Evolutionary conservation across 441 rosid species (phyloP).

Genomic region (Jatropha podagrica): DNA sequence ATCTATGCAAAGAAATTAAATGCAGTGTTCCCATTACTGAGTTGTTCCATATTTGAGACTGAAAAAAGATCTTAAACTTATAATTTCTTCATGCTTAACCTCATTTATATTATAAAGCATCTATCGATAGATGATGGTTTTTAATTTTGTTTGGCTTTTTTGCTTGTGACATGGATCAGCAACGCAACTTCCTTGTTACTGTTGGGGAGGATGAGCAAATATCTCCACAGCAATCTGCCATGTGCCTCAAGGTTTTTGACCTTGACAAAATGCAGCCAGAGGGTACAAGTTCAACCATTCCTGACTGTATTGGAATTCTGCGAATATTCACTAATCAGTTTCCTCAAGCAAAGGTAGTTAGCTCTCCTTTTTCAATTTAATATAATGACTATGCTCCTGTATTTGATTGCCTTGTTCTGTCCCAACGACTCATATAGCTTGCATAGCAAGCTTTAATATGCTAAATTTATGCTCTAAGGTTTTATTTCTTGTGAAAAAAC

Average conservation of each 20-base stretch:
- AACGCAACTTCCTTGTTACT: slow-evolving; percentile 87
- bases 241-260: slow-evolving; percentile 91
- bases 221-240: slow-evolving; percentile 71
- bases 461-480: neutral
- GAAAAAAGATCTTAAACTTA: neutral
- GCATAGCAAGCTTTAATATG: neutral
- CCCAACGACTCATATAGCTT: neutral
- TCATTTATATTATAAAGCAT: neutral
- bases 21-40: neutral
- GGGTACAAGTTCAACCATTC: slow-evolving; percentile 62
- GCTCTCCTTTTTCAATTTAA: neutral
- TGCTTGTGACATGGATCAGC: slow-evolving; percentile 45
- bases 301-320: slow-evolving; percentile 85
- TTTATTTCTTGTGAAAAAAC: neutral
- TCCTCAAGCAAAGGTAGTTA: slow-evolving; percentile 85
- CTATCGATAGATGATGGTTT: neutral
- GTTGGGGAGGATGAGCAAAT: slow-evolving; percentile 90
- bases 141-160: neutral
- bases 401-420: neutral
- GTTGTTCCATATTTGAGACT: neutral
- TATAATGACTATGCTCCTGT: neutral
- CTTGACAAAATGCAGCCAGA: slow-evolving; percentile 87
- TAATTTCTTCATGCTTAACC: neutral
- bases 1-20: neutral
- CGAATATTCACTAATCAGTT: slow-evolving; percentile 89